Base-by-base conservation (phyloP, 805 yeast species). In the Teunomyces panamensis region DNA sequence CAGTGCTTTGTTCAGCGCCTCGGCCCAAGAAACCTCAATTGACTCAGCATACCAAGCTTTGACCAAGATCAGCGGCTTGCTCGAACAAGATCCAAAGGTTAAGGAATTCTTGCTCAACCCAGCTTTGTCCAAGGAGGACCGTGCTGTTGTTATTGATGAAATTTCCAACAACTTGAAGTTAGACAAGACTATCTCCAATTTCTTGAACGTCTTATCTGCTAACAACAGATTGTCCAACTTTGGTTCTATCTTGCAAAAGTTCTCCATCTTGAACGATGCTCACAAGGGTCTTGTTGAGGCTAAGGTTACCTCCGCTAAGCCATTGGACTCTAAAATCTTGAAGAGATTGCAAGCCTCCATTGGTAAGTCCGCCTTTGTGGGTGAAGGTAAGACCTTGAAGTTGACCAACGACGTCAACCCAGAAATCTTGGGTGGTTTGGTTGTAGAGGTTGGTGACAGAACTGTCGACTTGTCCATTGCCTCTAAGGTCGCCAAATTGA, bases 381-480 rank as follows among this genome's bases (percentile, higher is more conserved):
- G 96, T 58, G 71, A 77, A 48, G 92, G 89, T 62, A 87, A 91
- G 80, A 81, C 92, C 60, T 82, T 94, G 70, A 85, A 86, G 77
- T 76, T 94, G 60, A 74, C 82, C 59, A 92, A 90, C 79, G 78
- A 77, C 56, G 87, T 92, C 54, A 84, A 89, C 76, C 89, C 96
- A 55, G 94, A 87, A 56, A 88, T 94, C 67, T 79, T 88, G 69
- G 99, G 99, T 66, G 99, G 99, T 63, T 81, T 94, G 69, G 76
- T 94, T 59, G 96, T 94, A 51, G 96, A 91, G 74, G 89, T 94
- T 62, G 97, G 92, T 65, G 99, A 92, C 78, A 89, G 86, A 73
- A 91, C 98, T 54, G 96, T 90, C 62, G 99, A 94, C 75, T 80
- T 92, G 69, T 85, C 96, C 50, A 82, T 94, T 58, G 78, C 91